Conservation (phyloP, 1,284 basidiomycete genomes). For the Gymnopus androsaceus region DNA sequence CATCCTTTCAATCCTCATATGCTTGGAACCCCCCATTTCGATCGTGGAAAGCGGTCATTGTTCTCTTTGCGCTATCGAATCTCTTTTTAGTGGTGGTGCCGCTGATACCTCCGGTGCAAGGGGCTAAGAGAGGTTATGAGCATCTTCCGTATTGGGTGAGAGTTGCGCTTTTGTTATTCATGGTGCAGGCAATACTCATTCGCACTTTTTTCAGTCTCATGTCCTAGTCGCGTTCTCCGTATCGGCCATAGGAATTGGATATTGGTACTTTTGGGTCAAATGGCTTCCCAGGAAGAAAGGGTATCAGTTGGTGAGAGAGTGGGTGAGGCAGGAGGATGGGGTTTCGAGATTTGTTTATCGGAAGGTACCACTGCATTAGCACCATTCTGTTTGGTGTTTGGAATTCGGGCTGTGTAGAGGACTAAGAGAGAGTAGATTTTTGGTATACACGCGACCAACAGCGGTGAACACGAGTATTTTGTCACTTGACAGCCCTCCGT, state of each 20-base stretch:
- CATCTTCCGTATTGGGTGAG: slow-evolving; percentile 67
- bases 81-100: slow-evolving; percentile 61
- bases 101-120: slow-evolving; percentile 56
- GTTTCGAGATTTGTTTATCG: slow-evolving; percentile 46
- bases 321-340: slow-evolving; percentile 55
- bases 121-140: slow-evolving; percentile 53
- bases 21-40: slow-evolving; percentile 66
- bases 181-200: not conserved
- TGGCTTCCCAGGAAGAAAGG: slow-evolving; percentile 56
- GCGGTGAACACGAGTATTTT: too few species aligned
- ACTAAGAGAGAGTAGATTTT: too few species aligned
- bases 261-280: slow-evolving; percentile 60
- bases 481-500: too few species aligned
- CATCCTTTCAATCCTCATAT: slow-evolving; percentile 42
- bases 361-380: slow-evolving; percentile 27
- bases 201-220: slow-evolving; percentile 44
- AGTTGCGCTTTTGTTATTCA: slow-evolving; percentile 11
- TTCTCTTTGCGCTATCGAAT: slow-evolving; percentile 64
- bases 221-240: slow-evolving; percentile 50
- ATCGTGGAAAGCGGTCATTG: slow-evolving; percentile 47
- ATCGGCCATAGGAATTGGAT: slow-evolving; percentile 52
- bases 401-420: too few species aligned
- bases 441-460: too few species aligned
- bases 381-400: too few species aligned
- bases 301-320: slow-evolving; percentile 52